phyloP scores from a whole-genome alignment of 73 alveolate species.

The Paraurostyla sp. region DNA sequence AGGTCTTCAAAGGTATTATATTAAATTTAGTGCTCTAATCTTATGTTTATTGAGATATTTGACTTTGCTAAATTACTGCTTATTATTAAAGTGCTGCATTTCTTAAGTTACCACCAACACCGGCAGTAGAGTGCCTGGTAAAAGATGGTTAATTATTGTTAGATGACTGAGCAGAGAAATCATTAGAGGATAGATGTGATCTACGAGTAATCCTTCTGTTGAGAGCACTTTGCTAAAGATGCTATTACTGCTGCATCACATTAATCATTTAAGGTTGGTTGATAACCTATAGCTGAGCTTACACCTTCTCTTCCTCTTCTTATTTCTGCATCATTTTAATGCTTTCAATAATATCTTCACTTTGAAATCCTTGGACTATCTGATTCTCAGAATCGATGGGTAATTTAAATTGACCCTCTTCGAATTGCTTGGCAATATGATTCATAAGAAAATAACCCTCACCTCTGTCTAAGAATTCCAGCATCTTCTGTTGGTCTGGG shows the following conservation, averaged over 20 bases:
- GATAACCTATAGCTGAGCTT: neutral
- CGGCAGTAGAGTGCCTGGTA: no score
- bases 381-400: conserved; percentile 52
- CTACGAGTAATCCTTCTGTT: conserved; percentile 42
- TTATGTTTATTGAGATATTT: neutral
- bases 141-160: no score
- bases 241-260: neutral
- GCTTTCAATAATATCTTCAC: conserved; percentile 43
- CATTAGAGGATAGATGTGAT: conserved; percentile 20
- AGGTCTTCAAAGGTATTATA: conserved; percentile 45
- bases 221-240: neutral
- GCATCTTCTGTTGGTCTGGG: conserved; percentile 30
- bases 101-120: no score
- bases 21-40: neutral
- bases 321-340: neutral
- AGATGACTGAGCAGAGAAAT: no score
- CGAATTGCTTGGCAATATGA: conserved; percentile 34
- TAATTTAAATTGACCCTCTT: conserved; percentile 52
- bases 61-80: no score
- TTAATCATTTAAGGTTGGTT: conserved; percentile 27
- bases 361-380: conserved; percentile 31
- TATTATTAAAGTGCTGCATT: no score
- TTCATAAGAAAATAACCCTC: neutral
- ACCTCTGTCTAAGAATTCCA: conserved; percentile 22
- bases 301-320: conserved; percentile 30